Conservation (phyloP, 371 early-diverging fungal genomes). For the Dichotomocladium elegans region DNA sequence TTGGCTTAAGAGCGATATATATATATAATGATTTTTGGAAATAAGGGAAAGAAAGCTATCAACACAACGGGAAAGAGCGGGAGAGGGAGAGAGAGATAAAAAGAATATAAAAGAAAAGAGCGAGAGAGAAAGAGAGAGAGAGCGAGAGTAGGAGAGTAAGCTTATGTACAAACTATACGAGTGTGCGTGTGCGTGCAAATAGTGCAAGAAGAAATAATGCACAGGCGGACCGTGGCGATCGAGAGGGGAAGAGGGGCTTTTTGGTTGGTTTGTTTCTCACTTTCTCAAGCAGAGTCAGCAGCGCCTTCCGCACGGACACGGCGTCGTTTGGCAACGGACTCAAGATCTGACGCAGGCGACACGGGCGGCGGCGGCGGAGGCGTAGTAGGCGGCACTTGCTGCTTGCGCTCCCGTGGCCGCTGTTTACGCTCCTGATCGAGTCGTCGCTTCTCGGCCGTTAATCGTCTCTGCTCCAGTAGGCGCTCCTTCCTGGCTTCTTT, state of each 20-base stretch:
- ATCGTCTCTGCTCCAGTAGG: slow-evolving; percentile 1
- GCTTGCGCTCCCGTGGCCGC: neutral
- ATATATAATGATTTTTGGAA: neutral
- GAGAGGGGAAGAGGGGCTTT: no score
- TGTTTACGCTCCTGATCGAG: slow-evolving; percentile 1
- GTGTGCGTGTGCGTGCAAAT: no score
- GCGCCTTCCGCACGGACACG: no score
- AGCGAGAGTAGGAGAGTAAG: neutral
- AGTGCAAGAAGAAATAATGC: no score
- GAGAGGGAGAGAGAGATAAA: neutral
- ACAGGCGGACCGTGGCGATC: no score
- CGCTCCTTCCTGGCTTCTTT: slow-evolving; percentile 5
- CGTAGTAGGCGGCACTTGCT: neutral
- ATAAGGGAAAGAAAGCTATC: neutral
- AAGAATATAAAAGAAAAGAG: neutral
- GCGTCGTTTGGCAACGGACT: neutral
- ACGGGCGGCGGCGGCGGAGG: no score
- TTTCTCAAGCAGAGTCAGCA: no score
- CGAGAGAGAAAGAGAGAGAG: neutral
- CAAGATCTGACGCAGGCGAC: no score
- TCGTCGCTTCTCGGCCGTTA: slow-evolving; percentile 8
- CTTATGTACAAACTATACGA: neutral
- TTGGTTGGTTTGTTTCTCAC: no score
- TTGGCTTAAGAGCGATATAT: neutral
- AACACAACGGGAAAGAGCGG: neutral